Percentiles rank a stretch among this genome's conserved stretches.
phyloP scores from a whole-genome alignment of 1,284 basidiomycete species.

The Peniophora sp. region DNA sequence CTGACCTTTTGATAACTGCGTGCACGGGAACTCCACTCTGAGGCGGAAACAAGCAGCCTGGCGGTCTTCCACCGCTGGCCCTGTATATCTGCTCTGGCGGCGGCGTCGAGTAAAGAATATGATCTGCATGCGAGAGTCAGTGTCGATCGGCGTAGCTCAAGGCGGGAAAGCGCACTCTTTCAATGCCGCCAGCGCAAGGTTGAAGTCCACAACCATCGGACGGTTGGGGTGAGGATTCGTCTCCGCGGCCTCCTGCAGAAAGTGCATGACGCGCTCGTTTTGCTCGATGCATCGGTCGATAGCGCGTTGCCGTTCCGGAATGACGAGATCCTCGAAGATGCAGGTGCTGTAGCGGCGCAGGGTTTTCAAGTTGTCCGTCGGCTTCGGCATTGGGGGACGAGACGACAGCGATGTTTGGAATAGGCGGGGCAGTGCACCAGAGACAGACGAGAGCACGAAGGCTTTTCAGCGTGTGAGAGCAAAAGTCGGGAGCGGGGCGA shows the following conservation, averaged over 20 bases:
- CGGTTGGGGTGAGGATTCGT: neutral
- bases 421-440: too few relatives aligned
- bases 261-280: neutral
- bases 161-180: neutral
- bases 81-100: neutral
- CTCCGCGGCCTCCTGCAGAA: neutral
- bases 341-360: neutral
- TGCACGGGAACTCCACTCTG: neutral
- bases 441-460: too few relatives aligned
- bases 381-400: too few relatives aligned
- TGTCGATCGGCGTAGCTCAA: neutral
- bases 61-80: neutral
- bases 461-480: too few relatives aligned
- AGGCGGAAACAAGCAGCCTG: neutral
- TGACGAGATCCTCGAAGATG: neutral
- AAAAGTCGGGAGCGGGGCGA: too few relatives aligned
- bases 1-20: neutral
- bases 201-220: neutral
- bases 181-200: neutral
- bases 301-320: neutral
- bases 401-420: too few relatives aligned
- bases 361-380: neutral
- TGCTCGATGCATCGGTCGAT: constrained; percentile 1
- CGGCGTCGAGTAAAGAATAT: neutral
- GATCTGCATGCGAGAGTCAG: neutral